Evolutionary conservation across 2,329 filamentous ascomycete species (phyloP).

Genomic region (Monosporascus sp.): DNA sequence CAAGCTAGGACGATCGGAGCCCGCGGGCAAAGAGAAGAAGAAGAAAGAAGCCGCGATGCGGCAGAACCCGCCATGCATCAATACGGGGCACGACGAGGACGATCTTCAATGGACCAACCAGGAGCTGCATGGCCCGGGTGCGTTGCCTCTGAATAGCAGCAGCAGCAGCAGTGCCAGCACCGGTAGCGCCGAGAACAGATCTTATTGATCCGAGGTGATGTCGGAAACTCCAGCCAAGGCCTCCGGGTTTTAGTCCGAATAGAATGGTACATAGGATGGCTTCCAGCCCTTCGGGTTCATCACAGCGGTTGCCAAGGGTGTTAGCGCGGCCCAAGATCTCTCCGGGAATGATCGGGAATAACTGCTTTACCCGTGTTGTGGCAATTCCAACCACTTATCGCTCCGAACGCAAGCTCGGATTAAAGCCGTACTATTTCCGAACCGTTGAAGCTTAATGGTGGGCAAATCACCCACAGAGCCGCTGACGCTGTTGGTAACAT

Average conservation of each 20-base stretch:
- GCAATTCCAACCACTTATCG: neutral
- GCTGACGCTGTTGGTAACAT: no score
- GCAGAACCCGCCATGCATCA: neutral
- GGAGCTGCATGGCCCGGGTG: neutral
- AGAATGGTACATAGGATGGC: no score
- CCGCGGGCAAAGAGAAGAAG: neutral
- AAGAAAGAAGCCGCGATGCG: neutral
- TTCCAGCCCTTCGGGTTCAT: no score
- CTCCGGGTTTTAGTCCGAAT: no score
- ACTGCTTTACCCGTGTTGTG: neutral
- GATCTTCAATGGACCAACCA: neutral
- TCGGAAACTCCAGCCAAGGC: no score
- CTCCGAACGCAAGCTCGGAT: neutral
- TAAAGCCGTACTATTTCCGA: neutral
- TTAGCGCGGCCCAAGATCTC: no score
- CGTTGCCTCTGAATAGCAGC: neutral
- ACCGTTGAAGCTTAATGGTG: neutral
- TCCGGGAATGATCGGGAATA: no score
- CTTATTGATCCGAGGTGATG: no score
- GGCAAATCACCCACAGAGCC: neutral
- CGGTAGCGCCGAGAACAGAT: no score
- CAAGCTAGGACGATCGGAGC: neutral
- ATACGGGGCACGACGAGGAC: neutral
- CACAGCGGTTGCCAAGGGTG: no score
- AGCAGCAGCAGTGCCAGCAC: neutral